Percentiles rank a stretch among this genome's conserved stretches.
These are phyloP conservation scores for Lichtheimia hyalospora DNA, from an alignment of 371 early-diverging fungal genomes.

Conservation along the genomic window DNA sequence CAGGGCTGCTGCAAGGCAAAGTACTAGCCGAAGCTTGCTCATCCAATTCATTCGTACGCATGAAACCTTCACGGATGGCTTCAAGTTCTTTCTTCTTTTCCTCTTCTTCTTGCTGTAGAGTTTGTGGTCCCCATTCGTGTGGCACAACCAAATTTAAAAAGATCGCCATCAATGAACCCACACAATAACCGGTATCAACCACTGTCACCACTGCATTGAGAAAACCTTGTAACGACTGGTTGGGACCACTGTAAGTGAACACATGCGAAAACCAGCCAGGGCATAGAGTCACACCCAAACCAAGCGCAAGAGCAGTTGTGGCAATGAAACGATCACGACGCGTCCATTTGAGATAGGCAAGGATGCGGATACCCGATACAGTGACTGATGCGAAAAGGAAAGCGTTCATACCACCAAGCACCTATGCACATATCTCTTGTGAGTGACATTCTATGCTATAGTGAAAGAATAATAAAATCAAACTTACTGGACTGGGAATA, in stretches of 20 bases:
- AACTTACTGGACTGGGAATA: slow-evolving; percentile 49
- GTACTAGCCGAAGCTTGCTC: slow-evolving; percentile 8
- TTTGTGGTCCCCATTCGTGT: slow-evolving; percentile 39
- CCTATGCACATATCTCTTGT: background rate
- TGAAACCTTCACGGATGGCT: slow-evolving; percentile 38
- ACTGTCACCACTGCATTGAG: slow-evolving; percentile 58
- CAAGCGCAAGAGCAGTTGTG: slow-evolving; percentile 47
- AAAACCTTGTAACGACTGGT: slow-evolving; percentile 47
- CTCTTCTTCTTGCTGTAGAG: slow-evolving; percentile 31
- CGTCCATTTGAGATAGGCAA: slow-evolving; percentile 62
- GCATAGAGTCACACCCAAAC: slow-evolving; percentile 52
- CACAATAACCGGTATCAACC: slow-evolving; percentile 55
- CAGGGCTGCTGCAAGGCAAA: background rate
- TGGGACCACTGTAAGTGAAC: slow-evolving; percentile 52
- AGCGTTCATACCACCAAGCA: slow-evolving; percentile 61
- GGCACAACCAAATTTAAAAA: slow-evolving; percentile 54
- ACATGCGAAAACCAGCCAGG: slow-evolving; percentile 58
- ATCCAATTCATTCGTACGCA: slow-evolving; percentile 16
- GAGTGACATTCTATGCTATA: too few species aligned
- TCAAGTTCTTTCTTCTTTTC: slow-evolving; percentile 28
- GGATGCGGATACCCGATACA: slow-evolving; percentile 65
- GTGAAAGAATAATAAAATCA: too few species aligned
- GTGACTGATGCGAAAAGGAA: slow-evolving; percentile 63
- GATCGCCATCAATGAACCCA: slow-evolving; percentile 54
- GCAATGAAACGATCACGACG: slow-evolving; percentile 67